phyloP scores from a whole-genome alignment of 441 rosid species.

The Euphorbia schlechtendalii region DNA sequence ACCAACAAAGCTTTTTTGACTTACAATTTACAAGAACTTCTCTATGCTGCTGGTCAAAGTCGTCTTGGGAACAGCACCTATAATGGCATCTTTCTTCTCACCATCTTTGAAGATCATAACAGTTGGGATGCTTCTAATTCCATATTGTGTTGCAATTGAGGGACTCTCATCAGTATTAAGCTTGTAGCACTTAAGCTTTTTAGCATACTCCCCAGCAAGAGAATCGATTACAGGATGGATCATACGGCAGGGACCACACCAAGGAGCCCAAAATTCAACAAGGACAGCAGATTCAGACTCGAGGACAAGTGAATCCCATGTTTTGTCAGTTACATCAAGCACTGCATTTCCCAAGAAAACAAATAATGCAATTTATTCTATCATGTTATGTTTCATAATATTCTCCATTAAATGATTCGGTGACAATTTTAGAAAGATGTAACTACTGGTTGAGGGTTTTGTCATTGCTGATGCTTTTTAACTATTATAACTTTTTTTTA shows the following conservation, averaged over 20 bases:
- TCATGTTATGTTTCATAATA: not conserved
- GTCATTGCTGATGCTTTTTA: too few relatives aligned
- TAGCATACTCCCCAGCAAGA: conserved; percentile 62
- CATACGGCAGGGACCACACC: conserved; percentile 99
- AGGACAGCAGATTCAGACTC: conserved; percentile 58
- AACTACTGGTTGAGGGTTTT: too few relatives aligned
- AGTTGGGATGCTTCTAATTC: conserved; percentile 88
- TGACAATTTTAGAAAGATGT: too few relatives aligned
- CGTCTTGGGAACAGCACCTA: conserved; percentile 82
- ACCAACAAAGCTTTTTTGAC: conserved; percentile 11
- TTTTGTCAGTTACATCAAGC: conserved; percentile 43
- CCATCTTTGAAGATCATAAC: conserved; percentile 82
- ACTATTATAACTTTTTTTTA: too few relatives aligned
- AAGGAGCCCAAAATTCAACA: conserved; percentile 97
- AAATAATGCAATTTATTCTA: not conserved
- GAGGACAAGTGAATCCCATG: conserved; percentile 74
- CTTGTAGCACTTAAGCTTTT: conserved; percentile 81
- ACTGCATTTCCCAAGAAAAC: conserved; percentile 37
- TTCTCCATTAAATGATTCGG: too few relatives aligned
- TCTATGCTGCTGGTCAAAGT: conserved; percentile 67
- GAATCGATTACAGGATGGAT: conserved; percentile 76
- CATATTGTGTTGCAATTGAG: conserved; percentile 57
- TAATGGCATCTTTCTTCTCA: conserved; percentile 83
- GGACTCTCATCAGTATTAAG: conserved; percentile 88
- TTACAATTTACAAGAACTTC: conserved; percentile 53